Percentiles rank a stretch among this genome's conserved stretches.
Conservation (phyloP, 176 grass and related monocot species). For the Typha latifolia region DNA sequence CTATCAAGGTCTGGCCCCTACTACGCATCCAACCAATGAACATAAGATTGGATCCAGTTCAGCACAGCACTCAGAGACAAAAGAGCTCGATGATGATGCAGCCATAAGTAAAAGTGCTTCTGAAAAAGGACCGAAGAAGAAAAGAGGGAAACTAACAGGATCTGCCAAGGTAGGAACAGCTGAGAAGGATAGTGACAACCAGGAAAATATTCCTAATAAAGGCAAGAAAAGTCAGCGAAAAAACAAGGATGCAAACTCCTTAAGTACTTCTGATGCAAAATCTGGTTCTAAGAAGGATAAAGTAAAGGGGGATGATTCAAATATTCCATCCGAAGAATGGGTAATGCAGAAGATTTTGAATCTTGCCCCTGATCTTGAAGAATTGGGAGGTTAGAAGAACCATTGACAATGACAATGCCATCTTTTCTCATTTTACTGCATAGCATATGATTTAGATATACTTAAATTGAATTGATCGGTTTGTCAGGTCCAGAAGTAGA, state of each 20-base stretch:
- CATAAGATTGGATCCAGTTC: conserved; percentile 33
- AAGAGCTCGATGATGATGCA: conserved; percentile 57
- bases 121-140: conserved; percentile 80
- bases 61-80: conserved; percentile 36
- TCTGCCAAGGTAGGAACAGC: conserved; percentile 42
- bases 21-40: conserved; percentile 23
- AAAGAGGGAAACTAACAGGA: conserved; percentile 55
- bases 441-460: neutral
- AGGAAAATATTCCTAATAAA: conserved; percentile 70
- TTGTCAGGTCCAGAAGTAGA: conserved; percentile 49
- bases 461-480: conserved; percentile 22
- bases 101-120: conserved; percentile 42
- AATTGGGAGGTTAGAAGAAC: conserved; percentile 63
- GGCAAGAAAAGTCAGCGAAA: conserved; percentile 78
- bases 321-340: conserved; percentile 68
- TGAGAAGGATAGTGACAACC: conserved; percentile 70
- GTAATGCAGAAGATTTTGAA: conserved; percentile 66
- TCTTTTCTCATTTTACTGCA: too few species aligned
- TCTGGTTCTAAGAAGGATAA: conserved; percentile 67
- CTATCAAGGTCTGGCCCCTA: conserved; percentile 29
- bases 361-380: conserved; percentile 68
- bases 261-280: conserved; percentile 32
- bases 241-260: conserved; percentile 62
- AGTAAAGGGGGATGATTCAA: conserved; percentile 55
- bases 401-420: neutral